Percentiles rank a stretch among this genome's conserved stretches.
These are phyloP conservation scores for Saxophila tyrrhenica DNA, from an alignment of 495 filamentous ascomycete species.

Conservation along the genomic window DNA sequence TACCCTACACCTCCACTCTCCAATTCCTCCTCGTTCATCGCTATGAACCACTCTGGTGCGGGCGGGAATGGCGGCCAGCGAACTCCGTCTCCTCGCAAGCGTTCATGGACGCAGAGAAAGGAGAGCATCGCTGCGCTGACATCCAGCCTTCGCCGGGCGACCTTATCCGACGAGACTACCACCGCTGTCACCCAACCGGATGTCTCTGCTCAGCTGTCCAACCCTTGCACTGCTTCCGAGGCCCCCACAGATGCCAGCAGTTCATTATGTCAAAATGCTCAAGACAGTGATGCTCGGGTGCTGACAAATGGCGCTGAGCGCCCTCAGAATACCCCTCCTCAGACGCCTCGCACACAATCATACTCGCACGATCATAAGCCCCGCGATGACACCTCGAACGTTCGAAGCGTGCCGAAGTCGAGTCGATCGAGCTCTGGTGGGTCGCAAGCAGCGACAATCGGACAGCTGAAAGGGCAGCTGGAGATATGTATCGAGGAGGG, in stretches of 20 bases:
- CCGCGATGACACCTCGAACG: conserved; percentile 26
- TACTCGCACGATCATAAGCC: conserved; percentile 46
- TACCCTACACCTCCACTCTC: conserved; percentile 19
- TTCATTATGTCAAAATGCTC: conserved; percentile 36
- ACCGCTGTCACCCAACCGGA: conserved; percentile 52
- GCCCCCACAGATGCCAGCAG: conserved; percentile 40
- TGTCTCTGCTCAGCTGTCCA: conserved; percentile 66
- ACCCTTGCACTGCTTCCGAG: conserved; percentile 52
- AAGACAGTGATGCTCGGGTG: conserved; percentile 51
- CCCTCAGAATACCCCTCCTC: conserved; percentile 80
- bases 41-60: conserved; percentile 8
- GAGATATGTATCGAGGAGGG: conserved; percentile 79
- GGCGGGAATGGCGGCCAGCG: not conserved
- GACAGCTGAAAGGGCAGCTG: conserved; percentile 76
- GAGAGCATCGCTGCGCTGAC: conserved; percentile 7
- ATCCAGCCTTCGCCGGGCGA: conserved; percentile 33
- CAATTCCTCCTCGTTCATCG: conserved; percentile 22
- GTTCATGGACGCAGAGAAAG: conserved; percentile 10
- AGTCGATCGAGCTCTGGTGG: conserved; percentile 30
- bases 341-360: conserved; percentile 65
- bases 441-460: conserved; percentile 37
- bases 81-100: conserved; percentile 8
- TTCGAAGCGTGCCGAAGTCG: conserved; percentile 30
- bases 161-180: conserved; percentile 47
- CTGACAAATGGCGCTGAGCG: conserved; percentile 68